Conservation (phyloP, 331 rosid genomes). For the Spiraea crenata region DNA sequence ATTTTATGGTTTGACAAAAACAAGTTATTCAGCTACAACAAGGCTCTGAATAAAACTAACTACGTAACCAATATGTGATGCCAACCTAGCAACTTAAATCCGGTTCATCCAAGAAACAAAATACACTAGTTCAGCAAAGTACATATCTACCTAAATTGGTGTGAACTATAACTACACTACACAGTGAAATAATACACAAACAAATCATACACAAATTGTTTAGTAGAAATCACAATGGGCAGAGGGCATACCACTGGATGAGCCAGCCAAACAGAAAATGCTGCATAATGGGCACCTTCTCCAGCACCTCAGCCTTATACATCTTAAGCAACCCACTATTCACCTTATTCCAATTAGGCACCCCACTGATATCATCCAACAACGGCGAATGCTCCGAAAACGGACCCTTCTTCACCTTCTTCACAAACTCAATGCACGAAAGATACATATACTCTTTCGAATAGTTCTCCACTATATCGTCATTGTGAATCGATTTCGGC, state of each 20-base stretch:
- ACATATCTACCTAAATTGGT: background rate
- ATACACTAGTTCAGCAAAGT: background rate
- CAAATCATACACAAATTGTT: background rate
- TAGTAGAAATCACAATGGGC: background rate
- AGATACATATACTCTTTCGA: constrained; percentile 72
- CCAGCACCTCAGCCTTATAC: constrained; percentile 96
- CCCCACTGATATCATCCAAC: constrained; percentile 96
- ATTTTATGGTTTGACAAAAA: background rate
- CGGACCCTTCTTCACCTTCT: constrained; percentile 91
- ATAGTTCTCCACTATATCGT: constrained; percentile 83
- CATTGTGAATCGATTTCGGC: constrained; percentile 89
- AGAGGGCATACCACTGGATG: constrained; percentile 50
- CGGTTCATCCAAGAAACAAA: background rate
- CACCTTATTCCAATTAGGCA: constrained; percentile 91
- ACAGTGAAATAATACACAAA: background rate
- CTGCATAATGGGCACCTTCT: constrained; percentile 98
- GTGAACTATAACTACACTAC: background rate
- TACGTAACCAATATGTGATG: background rate
- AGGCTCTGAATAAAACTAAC: background rate
- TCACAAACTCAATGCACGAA: constrained; percentile 60
- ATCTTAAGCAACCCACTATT: constrained; percentile 91
- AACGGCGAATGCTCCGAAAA: constrained; percentile 97
- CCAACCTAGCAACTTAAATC: background rate
- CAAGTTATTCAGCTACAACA: background rate
- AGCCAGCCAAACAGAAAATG: constrained; percentile 91